Conservation (phyloP, 108 stramenopile genomes). For the Skeletonema costatum region DNA sequence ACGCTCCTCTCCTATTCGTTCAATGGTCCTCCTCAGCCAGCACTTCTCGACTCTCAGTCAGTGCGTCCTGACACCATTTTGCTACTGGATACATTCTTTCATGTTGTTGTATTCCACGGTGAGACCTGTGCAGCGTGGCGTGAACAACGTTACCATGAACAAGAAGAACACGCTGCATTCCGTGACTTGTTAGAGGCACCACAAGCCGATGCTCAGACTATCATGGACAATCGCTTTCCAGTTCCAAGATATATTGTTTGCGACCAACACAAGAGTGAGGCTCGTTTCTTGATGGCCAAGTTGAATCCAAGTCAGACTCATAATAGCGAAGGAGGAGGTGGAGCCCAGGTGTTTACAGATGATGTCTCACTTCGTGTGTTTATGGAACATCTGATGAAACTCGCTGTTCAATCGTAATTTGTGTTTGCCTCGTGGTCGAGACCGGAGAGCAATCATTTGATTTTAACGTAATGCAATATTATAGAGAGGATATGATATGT, state of each 20-base stretch:
- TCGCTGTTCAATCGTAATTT: conserved; percentile 52
- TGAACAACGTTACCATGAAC: conserved; percentile 96
- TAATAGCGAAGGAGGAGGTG: conserved; percentile 84
- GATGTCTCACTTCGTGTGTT: conserved; percentile 98
- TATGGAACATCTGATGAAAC: conserved; percentile 98
- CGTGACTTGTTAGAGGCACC: conserved; percentile 91
- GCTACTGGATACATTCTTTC: conserved; percentile 99
- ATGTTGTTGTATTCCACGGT: conserved; percentile 99
- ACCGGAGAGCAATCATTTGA: neutral
- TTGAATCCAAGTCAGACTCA: conserved; percentile 97
- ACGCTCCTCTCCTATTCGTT: conserved; percentile 96
- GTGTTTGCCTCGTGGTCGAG: neutral
- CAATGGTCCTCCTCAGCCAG: conserved; percentile 94
- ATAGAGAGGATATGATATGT: neutral
- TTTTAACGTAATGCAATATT: neutral
- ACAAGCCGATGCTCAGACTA: conserved; percentile 95
- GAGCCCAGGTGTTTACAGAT: conserved; percentile 96
- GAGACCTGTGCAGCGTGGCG: conserved; percentile 99
- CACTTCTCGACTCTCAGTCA: conserved; percentile 93
- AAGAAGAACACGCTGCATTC: conserved; percentile 95
- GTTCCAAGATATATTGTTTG: conserved; percentile 98
- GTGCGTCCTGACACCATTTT: conserved; percentile 97
- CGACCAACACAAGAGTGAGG: conserved; percentile 99
- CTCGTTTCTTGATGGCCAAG: conserved; percentile 98
- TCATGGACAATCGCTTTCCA: conserved; percentile 98